Conservation (phyloP, 257 asterid genomes). For the Salvia splendens region DNA sequence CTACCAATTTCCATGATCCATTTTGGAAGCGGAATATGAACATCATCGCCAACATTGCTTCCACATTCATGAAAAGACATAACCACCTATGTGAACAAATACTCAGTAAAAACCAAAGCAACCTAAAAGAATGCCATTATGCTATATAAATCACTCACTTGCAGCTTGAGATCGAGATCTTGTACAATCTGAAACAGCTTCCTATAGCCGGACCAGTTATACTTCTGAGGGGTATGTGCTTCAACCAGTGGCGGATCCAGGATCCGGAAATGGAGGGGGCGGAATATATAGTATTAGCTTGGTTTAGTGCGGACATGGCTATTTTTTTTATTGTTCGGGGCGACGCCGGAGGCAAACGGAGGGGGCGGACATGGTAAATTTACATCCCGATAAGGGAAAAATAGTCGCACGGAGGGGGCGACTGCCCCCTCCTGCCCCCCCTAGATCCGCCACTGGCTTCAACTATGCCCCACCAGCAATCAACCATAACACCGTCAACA, state of each 20-base stretch:
- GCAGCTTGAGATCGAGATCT: conserved; percentile 57
- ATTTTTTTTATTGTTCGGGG: too few species aligned
- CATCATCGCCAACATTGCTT: conserved; percentile 78
- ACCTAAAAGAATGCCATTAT: not conserved
- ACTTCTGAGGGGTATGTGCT: conserved; percentile 58
- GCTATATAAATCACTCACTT: conserved; percentile 41
- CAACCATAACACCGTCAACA: conserved; percentile 77
- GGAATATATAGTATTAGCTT: too few species aligned
- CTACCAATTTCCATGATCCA: conserved; percentile 63
- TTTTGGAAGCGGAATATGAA: conserved; percentile 75
- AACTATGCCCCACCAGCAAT: conserved; percentile 93
- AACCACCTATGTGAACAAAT: conserved; percentile 50
- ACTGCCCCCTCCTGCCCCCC: too few species aligned
- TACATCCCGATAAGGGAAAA: too few species aligned
- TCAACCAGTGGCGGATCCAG: too few species aligned
- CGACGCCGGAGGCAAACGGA: too few species aligned
- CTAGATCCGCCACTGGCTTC: too few species aligned
- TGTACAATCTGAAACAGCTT: conserved; percentile 59
- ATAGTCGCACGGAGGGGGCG: too few species aligned
- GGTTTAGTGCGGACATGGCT: too few species aligned
- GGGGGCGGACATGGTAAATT: too few species aligned
- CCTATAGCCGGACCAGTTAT: conserved; percentile 72
- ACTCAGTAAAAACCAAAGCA: not conserved
- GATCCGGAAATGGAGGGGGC: too few species aligned
- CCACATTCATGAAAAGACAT: conserved; percentile 92